Percentiles rank a stretch among this genome's conserved stretches.
phyloP scores from a whole-genome alignment of 148 eudicot genomes.

The Rhododendron simsii region DNA sequence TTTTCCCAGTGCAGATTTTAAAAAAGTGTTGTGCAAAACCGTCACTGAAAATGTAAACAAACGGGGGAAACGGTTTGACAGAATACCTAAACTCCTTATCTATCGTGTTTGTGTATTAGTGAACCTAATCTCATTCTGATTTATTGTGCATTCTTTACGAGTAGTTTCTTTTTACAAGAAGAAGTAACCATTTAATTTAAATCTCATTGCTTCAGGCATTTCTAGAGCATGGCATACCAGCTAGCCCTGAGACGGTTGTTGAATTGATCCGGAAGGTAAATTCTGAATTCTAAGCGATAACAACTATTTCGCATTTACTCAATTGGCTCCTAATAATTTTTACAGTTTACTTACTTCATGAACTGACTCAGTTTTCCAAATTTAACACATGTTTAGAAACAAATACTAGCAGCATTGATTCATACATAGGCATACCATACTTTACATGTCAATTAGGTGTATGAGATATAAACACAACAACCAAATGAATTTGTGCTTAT shows the following conservation, averaged over 20 bases:
- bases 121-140: neutral
- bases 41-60: too few relatives aligned
- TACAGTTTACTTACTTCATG: neutral
- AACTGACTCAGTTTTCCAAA: neutral
- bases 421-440: neutral
- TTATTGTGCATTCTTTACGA: neutral
- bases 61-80: neutral
- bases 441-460: neutral
- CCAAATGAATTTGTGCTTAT: neutral
- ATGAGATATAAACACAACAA: constrained; percentile 9
- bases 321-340: neutral
- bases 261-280: constrained; percentile 69
- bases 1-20: too few relatives aligned
- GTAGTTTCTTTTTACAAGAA: neutral
- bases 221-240: constrained; percentile 82
- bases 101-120: neutral
- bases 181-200: neutral
- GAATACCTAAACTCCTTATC: neutral
- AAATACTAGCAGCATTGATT: neutral
- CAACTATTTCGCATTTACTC: neutral
- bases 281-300: neutral
- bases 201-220: constrained; percentile 50
- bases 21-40: too few relatives aligned
- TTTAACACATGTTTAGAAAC: neutral
- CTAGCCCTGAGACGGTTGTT: constrained; percentile 65